These are phyloP conservation scores for Tylopilus balloui DNA, from an alignment of 768 basidiomycete genomes.

Conservation along the genomic window DNA sequence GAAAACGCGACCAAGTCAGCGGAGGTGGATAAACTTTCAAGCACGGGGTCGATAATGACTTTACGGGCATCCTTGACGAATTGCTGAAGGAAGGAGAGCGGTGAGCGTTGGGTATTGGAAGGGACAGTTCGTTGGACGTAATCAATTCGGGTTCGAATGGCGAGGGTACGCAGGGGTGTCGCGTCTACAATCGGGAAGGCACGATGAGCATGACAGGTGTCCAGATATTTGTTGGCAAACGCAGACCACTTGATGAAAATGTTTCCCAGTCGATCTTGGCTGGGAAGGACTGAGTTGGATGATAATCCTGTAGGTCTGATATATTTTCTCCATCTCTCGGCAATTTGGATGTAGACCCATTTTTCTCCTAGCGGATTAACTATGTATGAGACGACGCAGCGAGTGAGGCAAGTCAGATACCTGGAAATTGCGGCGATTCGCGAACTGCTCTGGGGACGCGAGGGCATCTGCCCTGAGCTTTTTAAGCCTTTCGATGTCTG, in stretches of 20 bases:
- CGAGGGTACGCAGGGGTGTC: conserved; percentile 46
- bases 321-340: conserved; percentile 33
- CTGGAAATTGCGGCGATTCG: conserved; percentile 32
- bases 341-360: conserved; percentile 25
- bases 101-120: conserved; percentile 37
- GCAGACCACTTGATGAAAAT: conserved; percentile 53
- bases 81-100: conserved; percentile 51
- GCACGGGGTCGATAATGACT: conserved; percentile 46
- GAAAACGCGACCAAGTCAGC: conserved; percentile 15
- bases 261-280: conserved; percentile 58
- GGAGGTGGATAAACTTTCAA: conserved; percentile 21
- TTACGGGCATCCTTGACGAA: conserved; percentile 51
- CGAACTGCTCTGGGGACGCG: conserved; percentile 32
- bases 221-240: background rate
- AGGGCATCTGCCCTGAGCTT: conserved; percentile 39
- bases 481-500: conserved; percentile 57
- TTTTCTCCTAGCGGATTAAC: conserved; percentile 16
- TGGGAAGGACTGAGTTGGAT: conserved; percentile 38
- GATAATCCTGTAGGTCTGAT: conserved; percentile 43
- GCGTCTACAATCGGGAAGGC: conserved; percentile 41
- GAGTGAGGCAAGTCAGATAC: conserved; percentile 23
- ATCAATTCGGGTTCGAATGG: conserved; percentile 35
- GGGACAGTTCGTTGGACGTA: conserved; percentile 39
- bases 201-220: conserved; percentile 8
- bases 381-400: conserved; percentile 17